Conservation (phyloP, 2,329 filamentous ascomycete species). For the Huntiella omanensis region DNA sequence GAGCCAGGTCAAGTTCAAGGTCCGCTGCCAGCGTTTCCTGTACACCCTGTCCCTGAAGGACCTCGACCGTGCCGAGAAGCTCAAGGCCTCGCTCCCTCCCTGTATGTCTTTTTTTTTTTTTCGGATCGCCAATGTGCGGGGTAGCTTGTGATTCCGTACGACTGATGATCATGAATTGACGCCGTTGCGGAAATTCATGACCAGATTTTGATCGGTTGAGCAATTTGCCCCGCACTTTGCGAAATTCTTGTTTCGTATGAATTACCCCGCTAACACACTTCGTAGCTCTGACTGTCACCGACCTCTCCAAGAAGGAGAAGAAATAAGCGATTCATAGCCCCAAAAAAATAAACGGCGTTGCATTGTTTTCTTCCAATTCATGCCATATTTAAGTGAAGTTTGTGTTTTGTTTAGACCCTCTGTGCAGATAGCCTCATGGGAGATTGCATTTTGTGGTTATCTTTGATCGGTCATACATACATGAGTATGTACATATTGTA, state of each 20-base stretch:
- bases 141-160: too few relatives aligned
- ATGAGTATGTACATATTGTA: too few relatives aligned
- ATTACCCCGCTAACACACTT: constrained; percentile 4
- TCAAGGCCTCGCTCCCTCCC: constrained; percentile 96
- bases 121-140: too few relatives aligned
- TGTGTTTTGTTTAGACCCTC: too few relatives aligned
- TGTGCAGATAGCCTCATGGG: too few relatives aligned
- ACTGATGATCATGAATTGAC: too few relatives aligned
- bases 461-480: too few relatives aligned
- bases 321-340: constrained; percentile 12
- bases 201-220: too few relatives aligned
- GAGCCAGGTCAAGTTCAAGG: constrained; percentile 99
- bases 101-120: constrained; percentile 34
- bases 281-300: constrained; percentile 32
- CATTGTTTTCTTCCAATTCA: constrained; percentile 10
- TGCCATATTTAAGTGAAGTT: neutral
- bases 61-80: constrained; percentile 98
- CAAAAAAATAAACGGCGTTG: constrained; percentile 12
- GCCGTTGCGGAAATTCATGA: too few relatives aligned
- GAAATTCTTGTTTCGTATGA: neutral
- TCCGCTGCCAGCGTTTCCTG: constrained; percentile 88
- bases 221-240: neutral
- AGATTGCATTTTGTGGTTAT: too few relatives aligned
- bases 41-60: constrained; percentile 99
- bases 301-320: constrained; percentile 34